These are phyloP conservation scores for Cochlearia excelsa DNA, from an alignment of 345 rosid genomes.

Conservation along the genomic window DNA sequence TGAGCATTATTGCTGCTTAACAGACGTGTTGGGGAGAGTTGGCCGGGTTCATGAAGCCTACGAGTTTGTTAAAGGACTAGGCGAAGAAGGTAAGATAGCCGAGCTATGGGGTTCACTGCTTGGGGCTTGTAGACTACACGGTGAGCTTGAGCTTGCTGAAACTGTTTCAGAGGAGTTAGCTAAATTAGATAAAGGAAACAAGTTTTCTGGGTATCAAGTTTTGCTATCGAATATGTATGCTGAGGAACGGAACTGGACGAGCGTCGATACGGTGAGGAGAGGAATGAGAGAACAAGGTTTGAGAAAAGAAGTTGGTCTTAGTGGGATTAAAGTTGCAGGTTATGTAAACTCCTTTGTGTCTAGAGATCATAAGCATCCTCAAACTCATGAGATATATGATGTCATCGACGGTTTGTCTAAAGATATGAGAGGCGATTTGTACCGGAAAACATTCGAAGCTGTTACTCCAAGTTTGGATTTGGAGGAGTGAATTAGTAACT, in stretches of 20 bases:
- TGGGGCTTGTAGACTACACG: slow-evolving; percentile 72
- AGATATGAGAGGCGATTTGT: slow-evolving; percentile 48
- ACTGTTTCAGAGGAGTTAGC: slow-evolving; percentile 53
- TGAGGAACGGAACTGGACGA: slow-evolving; percentile 70
- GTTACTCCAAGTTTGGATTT: slow-evolving; percentile 27
- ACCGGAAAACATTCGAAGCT: slow-evolving; percentile 4
- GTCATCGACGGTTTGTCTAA: slow-evolving; percentile 47
- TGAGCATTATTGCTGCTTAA: slow-evolving; percentile 78
- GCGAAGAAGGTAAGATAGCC: slow-evolving; percentile 58
- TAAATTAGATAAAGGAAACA: slow-evolving; percentile 42
- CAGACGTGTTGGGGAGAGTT: slow-evolving; percentile 83
- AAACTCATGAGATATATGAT: slow-evolving; percentile 48
- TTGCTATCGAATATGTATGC: slow-evolving; percentile 87
- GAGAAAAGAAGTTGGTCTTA: slow-evolving; percentile 68
- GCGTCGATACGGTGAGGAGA: slow-evolving; percentile 65
- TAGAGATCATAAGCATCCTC: slow-evolving; percentile 62
- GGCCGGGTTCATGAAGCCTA: slow-evolving; percentile 82
- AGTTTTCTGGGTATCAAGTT: slow-evolving; percentile 63
- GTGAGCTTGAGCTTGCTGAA: slow-evolving; percentile 60
- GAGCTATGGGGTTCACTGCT: slow-evolving; percentile 91
- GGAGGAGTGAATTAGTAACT: slow-evolving; percentile 23
- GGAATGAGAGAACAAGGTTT: slow-evolving; percentile 69
- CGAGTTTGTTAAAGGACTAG: slow-evolving; percentile 62
- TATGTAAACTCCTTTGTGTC: slow-evolving; percentile 53
- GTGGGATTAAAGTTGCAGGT: slow-evolving; percentile 70